Percentiles rank a stretch among this genome's conserved stretches.
Evolutionary conservation across 306 rosid genomes (phyloP).

Genomic region (Cicer bijugum): DNA sequence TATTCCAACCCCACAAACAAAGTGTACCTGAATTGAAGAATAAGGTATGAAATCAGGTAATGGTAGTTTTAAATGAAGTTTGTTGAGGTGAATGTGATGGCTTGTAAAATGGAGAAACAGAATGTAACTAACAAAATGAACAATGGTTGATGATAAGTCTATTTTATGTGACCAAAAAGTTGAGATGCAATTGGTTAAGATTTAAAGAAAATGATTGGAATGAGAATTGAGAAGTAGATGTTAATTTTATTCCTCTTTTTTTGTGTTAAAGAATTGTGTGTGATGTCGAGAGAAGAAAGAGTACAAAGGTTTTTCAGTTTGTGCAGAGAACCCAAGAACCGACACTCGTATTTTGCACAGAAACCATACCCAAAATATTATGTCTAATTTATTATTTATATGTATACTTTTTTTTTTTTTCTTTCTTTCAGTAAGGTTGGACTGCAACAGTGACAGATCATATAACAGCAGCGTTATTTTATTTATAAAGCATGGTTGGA

Average conservation of each 20-base stretch:
- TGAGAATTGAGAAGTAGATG: constrained; percentile 9
- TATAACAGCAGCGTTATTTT: background rate
- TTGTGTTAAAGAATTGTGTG: constrained; percentile 4
- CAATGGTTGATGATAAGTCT: constrained; percentile 29
- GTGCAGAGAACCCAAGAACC: constrained; percentile 56
- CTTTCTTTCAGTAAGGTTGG: no score
- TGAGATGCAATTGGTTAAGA: background rate
- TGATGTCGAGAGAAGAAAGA: constrained; percentile 18
- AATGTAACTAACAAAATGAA: constrained; percentile 33
- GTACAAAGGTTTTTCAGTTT: constrained; percentile 23
- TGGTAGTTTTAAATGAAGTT: background rate
- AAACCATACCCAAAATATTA: constrained; percentile 1
- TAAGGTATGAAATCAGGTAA: no score
- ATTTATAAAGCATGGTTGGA: no score
- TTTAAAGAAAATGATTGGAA: background rate
- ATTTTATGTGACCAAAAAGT: background rate
- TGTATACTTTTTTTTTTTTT: background rate
- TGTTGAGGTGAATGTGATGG: constrained; percentile 15
- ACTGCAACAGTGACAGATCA: background rate
- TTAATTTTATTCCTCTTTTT: background rate
- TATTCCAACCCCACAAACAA: constrained; percentile 36
- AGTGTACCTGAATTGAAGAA: constrained; percentile 24
- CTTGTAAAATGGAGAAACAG: constrained; percentile 5
- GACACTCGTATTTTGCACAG: constrained; percentile 53
- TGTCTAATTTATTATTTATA: background rate